Percentiles rank a stretch among this genome's conserved stretches.
Evolutionary conservation across 2,329 filamentous ascomycete species (phyloP).

Genomic region (Fusarium haematococcum): DNA sequence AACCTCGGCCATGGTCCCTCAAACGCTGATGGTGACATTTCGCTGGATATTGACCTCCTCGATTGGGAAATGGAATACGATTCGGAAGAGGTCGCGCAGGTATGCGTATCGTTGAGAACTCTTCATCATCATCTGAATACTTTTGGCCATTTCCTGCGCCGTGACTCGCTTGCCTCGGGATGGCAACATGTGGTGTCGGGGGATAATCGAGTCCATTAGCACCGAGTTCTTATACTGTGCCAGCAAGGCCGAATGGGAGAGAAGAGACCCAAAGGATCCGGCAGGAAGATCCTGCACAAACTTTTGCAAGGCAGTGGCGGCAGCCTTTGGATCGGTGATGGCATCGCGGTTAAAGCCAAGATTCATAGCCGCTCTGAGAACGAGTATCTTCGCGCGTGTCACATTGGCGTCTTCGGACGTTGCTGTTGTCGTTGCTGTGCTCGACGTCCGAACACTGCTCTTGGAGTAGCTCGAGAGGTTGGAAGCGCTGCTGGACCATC

Average conservation of each 20-base stretch:
- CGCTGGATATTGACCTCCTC: slow-evolving; percentile 81
- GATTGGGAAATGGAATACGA: slow-evolving; percentile 86
- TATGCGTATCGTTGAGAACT: slow-evolving; percentile 78
- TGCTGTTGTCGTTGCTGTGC: slow-evolving; percentile 78
- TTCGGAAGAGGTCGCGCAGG: slow-evolving; percentile 82
- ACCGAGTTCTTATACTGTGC: slow-evolving; percentile 86
- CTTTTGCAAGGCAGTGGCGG: slow-evolving; percentile 70
- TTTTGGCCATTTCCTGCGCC: slow-evolving; percentile 83
- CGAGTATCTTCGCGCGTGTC: slow-evolving; percentile 79
- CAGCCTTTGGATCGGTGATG: slow-evolving; percentile 57
- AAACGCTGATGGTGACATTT: slow-evolving; percentile 69
- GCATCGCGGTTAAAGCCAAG: slow-evolving; percentile 78
- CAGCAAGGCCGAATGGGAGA: slow-evolving; percentile 78
- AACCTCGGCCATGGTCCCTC: slow-evolving; percentile 2
- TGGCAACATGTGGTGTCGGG: slow-evolving; percentile 57
- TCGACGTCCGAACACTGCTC: slow-evolving; percentile 72
- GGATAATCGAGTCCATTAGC: slow-evolving; percentile 73
- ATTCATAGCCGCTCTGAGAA: slow-evolving; percentile 88
- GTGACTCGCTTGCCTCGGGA: slow-evolving; percentile 68
- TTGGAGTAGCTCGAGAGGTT: slow-evolving; percentile 85
- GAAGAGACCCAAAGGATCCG: slow-evolving; percentile 80
- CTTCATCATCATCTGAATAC: slow-evolving; percentile 80
- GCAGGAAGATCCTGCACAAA: slow-evolving; percentile 82
- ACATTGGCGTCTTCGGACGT: slow-evolving; percentile 81
- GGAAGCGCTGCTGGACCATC: slow-evolving; percentile 86